Percentiles rank a stretch among this genome's conserved stretches.
phyloP scores from a whole-genome alignment of 2,329 filamentous ascomycete genomes.

The Colletotrichum karsti region DNA sequence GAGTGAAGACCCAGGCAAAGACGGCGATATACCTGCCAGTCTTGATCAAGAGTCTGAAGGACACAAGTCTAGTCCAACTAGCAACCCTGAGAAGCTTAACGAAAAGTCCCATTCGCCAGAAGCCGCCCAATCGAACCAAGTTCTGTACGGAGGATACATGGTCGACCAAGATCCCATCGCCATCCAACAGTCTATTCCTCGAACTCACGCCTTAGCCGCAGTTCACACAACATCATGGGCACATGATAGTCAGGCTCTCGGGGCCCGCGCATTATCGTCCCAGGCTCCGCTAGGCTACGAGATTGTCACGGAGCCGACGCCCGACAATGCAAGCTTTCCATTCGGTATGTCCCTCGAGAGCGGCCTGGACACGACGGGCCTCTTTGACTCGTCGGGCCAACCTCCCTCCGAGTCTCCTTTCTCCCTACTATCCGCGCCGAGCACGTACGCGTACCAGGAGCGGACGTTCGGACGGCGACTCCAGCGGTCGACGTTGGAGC shows the following conservation, averaged over 20 bases:
- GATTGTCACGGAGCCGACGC: slow-evolving; percentile 58
- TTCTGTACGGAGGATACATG: slow-evolving; percentile 37
- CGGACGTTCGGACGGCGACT: slow-evolving; percentile 75
- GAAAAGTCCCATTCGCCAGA: slow-evolving; percentile 29
- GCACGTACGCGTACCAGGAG: slow-evolving; percentile 70
- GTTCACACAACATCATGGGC: slow-evolving; percentile 16
- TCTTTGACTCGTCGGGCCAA: background rate
- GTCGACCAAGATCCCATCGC: slow-evolving; percentile 31
- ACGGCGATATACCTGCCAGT: slow-evolving; percentile 35
- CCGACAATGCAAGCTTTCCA: slow-evolving; percentile 63
- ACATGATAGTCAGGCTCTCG: background rate
- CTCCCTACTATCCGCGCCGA: slow-evolving; percentile 52
- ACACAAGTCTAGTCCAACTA: slow-evolving; percentile 1
- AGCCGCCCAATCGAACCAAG: background rate
- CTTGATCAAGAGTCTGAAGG: slow-evolving; percentile 10
- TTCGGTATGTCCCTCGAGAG: slow-evolving; percentile 42
- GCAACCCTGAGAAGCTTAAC: background rate
- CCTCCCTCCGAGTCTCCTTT: slow-evolving; percentile 32
- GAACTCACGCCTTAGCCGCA: background rate
- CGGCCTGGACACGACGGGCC: background rate
- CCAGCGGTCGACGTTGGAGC: slow-evolving; percentile 72
- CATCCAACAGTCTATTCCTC: background rate
- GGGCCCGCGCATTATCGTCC: background rate
- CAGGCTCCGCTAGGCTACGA: slow-evolving; percentile 44
- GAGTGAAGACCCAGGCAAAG: slow-evolving; percentile 46